A percentile compares a stretch with the other conserved stretches of the same genome.
These are phyloP conservation scores for Pezicula neosporulosa DNA, from an alignment of 2,329 filamentous ascomycete genomes.

Conservation along the genomic window DNA sequence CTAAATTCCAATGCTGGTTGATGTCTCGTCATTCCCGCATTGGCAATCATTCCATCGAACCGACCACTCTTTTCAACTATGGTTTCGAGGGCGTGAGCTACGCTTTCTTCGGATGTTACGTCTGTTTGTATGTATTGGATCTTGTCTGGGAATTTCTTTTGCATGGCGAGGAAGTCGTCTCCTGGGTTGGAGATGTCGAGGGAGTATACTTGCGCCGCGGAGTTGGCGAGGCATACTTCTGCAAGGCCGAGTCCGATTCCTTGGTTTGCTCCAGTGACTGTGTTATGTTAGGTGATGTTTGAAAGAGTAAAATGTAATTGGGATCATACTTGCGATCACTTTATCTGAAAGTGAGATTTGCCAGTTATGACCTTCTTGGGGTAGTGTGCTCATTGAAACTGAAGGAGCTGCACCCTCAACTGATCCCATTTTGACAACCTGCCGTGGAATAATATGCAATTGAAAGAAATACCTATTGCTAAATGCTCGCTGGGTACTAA, in stretches of 20 bases:
- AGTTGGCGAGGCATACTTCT: conserved; percentile 42
- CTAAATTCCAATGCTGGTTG: conserved; percentile 48
- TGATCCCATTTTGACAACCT: not conserved
- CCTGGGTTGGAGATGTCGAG: conserved; percentile 41
- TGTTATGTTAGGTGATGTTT: not conserved
- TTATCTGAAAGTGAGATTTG: conserved; percentile 27
- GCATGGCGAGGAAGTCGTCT: conserved; percentile 36
- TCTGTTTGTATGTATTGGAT: conserved; percentile 39
- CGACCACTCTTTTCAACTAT: conserved; percentile 39
- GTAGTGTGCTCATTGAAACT: not conserved
- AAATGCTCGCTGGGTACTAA: too few species aligned
- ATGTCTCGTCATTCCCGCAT: conserved; percentile 48
- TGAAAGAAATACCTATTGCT: too few species aligned
- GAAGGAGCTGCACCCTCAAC: not conserved
- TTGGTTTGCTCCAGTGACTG: conserved; percentile 33
- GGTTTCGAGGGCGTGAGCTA: conserved; percentile 38
- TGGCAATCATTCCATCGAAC: conserved; percentile 46
- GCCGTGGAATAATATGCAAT: too few species aligned
- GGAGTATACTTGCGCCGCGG: conserved; percentile 39
- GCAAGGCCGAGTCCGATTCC: conserved; percentile 43
- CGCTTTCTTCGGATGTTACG: conserved; percentile 42
- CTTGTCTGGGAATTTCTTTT: conserved; percentile 34
- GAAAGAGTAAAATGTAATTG: not conserved
- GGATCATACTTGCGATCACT: conserved; percentile 29
- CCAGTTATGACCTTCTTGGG: not conserved